These are phyloP conservation scores for Yamadazyma oceani DNA, from an alignment of 1,139 yeast genomes.

Conservation along the genomic window DNA sequence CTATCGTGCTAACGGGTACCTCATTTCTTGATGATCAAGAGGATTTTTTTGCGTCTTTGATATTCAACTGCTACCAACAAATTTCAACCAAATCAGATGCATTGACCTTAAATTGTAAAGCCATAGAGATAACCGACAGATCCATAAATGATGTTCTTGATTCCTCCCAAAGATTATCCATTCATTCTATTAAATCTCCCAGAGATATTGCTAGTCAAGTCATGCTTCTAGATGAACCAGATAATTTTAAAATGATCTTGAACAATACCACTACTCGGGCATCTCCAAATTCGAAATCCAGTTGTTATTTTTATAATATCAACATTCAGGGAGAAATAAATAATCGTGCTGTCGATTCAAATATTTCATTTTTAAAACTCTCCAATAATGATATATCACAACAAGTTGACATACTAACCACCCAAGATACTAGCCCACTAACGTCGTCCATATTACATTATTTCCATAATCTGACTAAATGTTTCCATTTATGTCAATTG, in stretches of 20 bases:
- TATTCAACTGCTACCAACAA: conserved; percentile 8
- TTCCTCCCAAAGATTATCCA: conserved; percentile 6
- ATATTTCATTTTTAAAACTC: conserved; percentile 7
- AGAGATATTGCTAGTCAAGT: conserved; percentile 11
- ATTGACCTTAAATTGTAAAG: conserved; percentile 10
- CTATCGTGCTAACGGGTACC: conserved; percentile 13
- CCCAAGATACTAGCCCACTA: neutral
- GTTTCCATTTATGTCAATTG: conserved; percentile 1
- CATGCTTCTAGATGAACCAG: conserved; percentile 16
- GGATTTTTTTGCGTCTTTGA: conserved; percentile 8
- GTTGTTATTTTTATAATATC: conserved; percentile 1
- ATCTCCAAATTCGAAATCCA: neutral
- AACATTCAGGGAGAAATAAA: conserved; percentile 1
- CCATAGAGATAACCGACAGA: conserved; percentile 11
- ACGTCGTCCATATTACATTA: neutral
- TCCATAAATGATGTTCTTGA: conserved; percentile 13
- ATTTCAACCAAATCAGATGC: conserved; percentile 20
- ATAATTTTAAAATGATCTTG: conserved; percentile 11
- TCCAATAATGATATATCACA: neutral
- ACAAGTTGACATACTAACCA: conserved; percentile 1
- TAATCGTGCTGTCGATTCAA: neutral
- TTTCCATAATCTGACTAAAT: conserved; percentile 1
- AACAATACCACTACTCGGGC: neutral
- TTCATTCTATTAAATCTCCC: conserved; percentile 2
- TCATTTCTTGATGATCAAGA: too few relatives aligned